Conservation (phyloP, 768 basidiomycete genomes). For the Lentinula edodes region DNA sequence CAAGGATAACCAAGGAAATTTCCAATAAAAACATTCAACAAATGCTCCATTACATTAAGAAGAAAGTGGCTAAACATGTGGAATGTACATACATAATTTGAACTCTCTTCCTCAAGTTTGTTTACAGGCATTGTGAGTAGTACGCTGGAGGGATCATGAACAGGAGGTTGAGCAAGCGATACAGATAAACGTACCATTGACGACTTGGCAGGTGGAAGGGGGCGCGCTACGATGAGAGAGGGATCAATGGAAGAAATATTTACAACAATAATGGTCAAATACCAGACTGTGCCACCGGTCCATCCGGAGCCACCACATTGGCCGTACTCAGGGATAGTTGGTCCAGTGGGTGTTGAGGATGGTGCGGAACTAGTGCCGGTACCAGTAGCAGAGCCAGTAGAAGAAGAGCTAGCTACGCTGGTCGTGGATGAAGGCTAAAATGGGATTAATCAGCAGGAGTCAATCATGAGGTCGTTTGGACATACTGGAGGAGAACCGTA, state of each 20-base stretch:
- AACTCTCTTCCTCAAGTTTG: too few relatives aligned
- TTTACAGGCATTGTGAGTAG: conserved; percentile 3
- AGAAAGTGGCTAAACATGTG: too few relatives aligned
- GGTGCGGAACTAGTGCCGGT: background rate
- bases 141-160: background rate
- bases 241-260: background rate
- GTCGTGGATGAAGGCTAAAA: background rate
- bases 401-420: background rate
- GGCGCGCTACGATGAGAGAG: background rate
- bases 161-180: too few relatives aligned
- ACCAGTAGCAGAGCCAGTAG: background rate
- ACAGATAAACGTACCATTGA: conserved; percentile 1
- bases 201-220: conserved; percentile 1
- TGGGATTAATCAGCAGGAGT: background rate
- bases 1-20: too few relatives aligned
- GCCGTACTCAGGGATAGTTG: background rate
- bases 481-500: conserved; percentile 13
- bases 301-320: conserved; percentile 4
- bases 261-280: background rate
- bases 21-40: too few relatives aligned
- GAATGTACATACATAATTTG: too few relatives aligned
- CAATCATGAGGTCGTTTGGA: background rate
- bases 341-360: background rate
- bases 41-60: too few relatives aligned
- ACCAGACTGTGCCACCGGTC: conserved; percentile 1